Evolutionary conservation across 257 asterid genomes (phyloP), one percentile per base, ranked within the genome.

Genomic region (Solanum chiquidenum): DNA sequence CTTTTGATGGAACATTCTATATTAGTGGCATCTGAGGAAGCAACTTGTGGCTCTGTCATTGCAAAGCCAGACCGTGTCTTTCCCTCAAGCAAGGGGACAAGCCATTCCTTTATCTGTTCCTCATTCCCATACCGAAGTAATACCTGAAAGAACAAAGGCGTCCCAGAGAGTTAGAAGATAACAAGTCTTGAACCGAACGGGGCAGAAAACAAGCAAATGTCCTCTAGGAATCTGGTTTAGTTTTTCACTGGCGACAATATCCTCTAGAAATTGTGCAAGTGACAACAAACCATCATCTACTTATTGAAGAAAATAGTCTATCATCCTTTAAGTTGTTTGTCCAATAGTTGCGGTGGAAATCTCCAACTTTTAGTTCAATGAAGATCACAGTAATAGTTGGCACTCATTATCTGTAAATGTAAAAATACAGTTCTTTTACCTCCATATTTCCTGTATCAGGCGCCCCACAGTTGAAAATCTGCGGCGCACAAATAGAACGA

Each of bases 371-470:
- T 21, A 82, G 69, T 46, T 49, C 37, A 82, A 29, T 8, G 40
- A 42, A 42, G 13, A 42, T 0, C 33, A 42, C 2, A 1, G 85
- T 27, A 44, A 29, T 44, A 79, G 25, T 27, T 9, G 85, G 66
- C 40, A 79, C 12, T 72, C 46, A 79, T 29, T 44, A 44, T 44
- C 40, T 72, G 42, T 76, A 25, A n/a, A 38, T 2, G 21, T 8
- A 66, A 37, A 85, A 23, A 90, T 46, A 42, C 27, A 74, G 52
- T 38, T 60, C 79, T 38, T 89, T 86, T 88, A 97, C 99, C 99
- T 97, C 99, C 99, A 97, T 97, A 91, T 97, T 97, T 91, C 99
- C 99, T 44, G 99, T 95, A 89, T 97, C 99, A 4, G 99, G 99
- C 49, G 99, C 98, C 74, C 99, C 99, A 49, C 99, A 97, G 83